Percentiles rank a stretch among this genome's conserved stretches.
phyloP scores from a whole-genome alignment of 371 early-diverging fungal species.

The Apophysomyces sp. region DNA sequence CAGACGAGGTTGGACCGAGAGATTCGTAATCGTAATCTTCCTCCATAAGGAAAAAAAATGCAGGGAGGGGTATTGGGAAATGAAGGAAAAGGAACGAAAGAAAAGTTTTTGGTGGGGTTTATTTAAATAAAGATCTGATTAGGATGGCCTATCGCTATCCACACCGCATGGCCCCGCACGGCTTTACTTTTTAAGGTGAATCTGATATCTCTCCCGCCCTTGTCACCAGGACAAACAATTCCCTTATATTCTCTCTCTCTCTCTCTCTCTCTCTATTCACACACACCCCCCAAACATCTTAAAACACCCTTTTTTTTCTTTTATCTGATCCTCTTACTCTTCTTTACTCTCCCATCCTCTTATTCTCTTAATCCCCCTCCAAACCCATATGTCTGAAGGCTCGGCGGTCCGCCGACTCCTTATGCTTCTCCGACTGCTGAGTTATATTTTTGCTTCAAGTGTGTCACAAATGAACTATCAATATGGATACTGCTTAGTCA shows the following conservation, averaged over 20 bases:
- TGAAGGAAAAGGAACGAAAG: neutral
- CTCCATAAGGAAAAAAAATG: constrained; percentile 11
- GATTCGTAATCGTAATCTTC: constrained; percentile 84
- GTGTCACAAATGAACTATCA: neutral
- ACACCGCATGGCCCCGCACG: constrained; percentile 1
- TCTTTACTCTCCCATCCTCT: neutral
- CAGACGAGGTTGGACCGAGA: constrained; percentile 73
- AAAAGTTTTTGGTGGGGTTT: neutral
- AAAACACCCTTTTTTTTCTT: neutral
- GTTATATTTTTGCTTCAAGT: neutral
- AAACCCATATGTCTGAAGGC: neutral
- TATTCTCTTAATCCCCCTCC: too few species aligned
- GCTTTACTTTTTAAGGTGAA: constrained; percentile 2
- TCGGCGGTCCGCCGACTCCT: neutral
- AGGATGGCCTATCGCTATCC: neutral
- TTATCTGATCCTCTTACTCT: neutral
- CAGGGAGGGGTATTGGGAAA: neutral
- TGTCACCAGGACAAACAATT: neutral
- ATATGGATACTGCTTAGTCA: neutral
- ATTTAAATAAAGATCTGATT: neutral
- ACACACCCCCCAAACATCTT: neutral
- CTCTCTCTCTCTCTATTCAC: neutral
- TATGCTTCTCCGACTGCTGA: neutral
- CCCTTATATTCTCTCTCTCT: neutral
- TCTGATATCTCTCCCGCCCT: constrained; percentile 7